Percentiles rank a stretch among this genome's conserved stretches.
Evolutionary conservation across 768 basidiomycete species (phyloP).

Genomic region (Baorangia bicolor): DNA sequence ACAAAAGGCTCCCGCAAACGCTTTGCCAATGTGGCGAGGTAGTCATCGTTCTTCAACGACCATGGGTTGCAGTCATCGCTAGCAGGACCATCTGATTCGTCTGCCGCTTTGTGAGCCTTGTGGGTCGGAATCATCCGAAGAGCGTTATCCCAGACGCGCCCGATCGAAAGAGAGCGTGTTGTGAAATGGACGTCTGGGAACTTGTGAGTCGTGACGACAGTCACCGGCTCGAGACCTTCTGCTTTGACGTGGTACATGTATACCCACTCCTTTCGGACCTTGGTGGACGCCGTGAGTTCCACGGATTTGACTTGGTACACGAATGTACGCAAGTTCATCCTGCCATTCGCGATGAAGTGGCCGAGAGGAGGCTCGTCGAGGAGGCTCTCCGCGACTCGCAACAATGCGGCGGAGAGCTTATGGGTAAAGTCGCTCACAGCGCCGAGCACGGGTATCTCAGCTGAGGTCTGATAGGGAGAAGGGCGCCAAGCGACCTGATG

Average conservation of each 20-base stretch:
- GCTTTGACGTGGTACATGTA: slow-evolving; percentile 24
- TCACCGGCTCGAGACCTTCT: slow-evolving; percentile 16
- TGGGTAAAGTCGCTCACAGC: slow-evolving; percentile 14
- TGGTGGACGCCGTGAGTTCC: slow-evolving; percentile 1
- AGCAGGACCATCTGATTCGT: not conserved
- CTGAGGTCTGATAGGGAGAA: not conserved
- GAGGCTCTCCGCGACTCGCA: slow-evolving; percentile 19
- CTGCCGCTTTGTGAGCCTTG: not conserved
- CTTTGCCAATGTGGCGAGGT: slow-evolving; percentile 6
- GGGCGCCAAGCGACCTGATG: slow-evolving; percentile 13
- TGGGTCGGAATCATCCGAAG: slow-evolving; percentile 6
- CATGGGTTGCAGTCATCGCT: slow-evolving; percentile 13
- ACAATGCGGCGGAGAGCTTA: slow-evolving; percentile 12
- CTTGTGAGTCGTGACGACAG: slow-evolving; percentile 12
- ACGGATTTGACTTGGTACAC: slow-evolving; percentile 22
- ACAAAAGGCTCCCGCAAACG: slow-evolving; percentile 22
- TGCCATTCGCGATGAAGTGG: slow-evolving; percentile 30
- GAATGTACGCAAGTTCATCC: slow-evolving; percentile 29
- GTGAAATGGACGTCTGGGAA: slow-evolving; percentile 1
- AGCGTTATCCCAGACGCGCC: slow-evolving; percentile 26
- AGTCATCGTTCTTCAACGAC: slow-evolving; percentile 13
- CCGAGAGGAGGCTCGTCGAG: slow-evolving; percentile 26
- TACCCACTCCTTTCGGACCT: slow-evolving; percentile 9
- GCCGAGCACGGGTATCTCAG: slow-evolving; percentile 8
- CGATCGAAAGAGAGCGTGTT: slow-evolving; percentile 14